Evolutionary conservation across 371 early-diverging fungal species (phyloP), one percentile per base, ranked within the genome.

Genomic region (Capniomyces stellatus): DNA sequence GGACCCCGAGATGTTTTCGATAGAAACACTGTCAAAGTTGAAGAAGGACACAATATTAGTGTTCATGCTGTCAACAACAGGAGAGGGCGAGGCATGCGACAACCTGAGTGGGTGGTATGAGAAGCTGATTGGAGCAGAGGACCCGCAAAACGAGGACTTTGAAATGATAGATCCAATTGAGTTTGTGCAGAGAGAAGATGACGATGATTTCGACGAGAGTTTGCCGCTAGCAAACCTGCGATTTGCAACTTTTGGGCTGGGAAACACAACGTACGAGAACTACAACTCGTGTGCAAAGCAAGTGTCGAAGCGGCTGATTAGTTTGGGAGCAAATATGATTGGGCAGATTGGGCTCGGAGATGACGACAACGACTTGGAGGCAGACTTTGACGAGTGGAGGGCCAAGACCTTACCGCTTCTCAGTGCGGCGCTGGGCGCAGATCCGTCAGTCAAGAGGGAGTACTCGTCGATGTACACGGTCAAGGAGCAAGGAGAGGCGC

Each of bases 251-350:
- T 95, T 97, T 75, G 95, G 89, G n/a, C 76, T 97, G 25, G 98
- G 98, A 46, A 97, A 92, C 78, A 87, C 78, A 60, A 95, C 98
- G 4, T 97, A 97, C 69, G 95, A 95, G 64, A 86, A 89, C 61
- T 95, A 83, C 67, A 92, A 95, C 63, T 78, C 81, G 50, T 85
- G 87, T 40, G 76, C 72, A 23, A 71, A 87, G 25, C 69, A 71
- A 2, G 59, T 88, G 18, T 83, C 87, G 54, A 67, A 67, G 27
- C 70, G 75, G 22, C 64, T 93, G 48, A 56, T 55, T 22, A 62
- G 60, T 12, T 66, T 84, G 46, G 94, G 95, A 29, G 94, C 85
- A 18, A 63, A 57, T 18, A 74, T 85, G n/a, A 63, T 94, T 31
- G 85, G 84, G 41, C 79, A 76, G 51, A 64, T 76, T 44, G 98